These are phyloP conservation scores for Gamarada debralockiae DNA, from an alignment of 495 filamentous ascomycete species.

Conservation along the genomic window DNA sequence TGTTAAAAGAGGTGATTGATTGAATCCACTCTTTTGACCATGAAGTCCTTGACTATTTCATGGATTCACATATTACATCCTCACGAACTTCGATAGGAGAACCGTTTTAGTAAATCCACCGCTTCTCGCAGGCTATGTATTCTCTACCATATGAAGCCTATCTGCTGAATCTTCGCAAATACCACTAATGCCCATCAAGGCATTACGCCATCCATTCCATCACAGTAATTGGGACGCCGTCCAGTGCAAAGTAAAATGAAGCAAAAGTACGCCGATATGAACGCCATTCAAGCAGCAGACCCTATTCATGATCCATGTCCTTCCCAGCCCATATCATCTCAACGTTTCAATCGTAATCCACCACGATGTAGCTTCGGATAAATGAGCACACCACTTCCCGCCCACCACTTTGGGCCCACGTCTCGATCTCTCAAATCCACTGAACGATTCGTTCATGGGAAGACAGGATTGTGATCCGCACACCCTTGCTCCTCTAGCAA, in stretches of 20 bases:
- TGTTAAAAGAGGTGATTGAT: too few species aligned
- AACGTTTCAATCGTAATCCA: constrained; percentile 22
- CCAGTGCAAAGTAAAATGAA: constrained; percentile 1
- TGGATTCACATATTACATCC: too few species aligned
- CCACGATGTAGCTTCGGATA: constrained; percentile 3
- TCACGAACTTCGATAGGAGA: too few species aligned
- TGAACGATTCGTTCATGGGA: neutral
- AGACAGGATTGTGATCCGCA: too few species aligned
- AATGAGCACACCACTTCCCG: constrained; percentile 8
- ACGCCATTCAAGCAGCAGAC: constrained; percentile 11
- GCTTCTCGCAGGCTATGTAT: neutral
- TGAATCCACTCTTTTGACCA: too few species aligned
- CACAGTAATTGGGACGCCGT: neutral
- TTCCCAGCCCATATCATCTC: constrained; percentile 23
- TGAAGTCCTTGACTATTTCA: too few species aligned
- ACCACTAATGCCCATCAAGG: neutral
- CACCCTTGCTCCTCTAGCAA: too few species aligned
- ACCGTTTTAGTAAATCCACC: too few species aligned
- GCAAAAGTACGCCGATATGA: constrained; percentile 13
- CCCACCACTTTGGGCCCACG: neutral
- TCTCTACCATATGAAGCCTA: neutral
- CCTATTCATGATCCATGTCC: constrained; percentile 11
- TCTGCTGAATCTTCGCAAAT: neutral
- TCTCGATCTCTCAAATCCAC: neutral
- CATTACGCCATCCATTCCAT: constrained; percentile 8